Conservation (phyloP, 345 rosid species). For the Brassica juncea region DNA sequence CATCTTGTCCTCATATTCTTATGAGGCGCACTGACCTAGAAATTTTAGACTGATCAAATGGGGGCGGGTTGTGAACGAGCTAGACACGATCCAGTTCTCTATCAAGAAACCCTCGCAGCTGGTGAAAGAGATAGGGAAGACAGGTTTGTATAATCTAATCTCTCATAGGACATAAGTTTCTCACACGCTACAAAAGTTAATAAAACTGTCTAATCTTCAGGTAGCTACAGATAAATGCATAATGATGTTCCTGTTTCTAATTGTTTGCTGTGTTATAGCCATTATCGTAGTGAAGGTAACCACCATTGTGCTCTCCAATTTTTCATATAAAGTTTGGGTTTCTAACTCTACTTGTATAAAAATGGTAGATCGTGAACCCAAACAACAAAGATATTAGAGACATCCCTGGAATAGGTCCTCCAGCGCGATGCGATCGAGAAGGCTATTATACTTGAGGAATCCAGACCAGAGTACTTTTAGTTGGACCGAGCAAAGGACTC, state of each 20-base stretch:
- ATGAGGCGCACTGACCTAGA: not conserved
- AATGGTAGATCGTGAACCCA: too few species aligned
- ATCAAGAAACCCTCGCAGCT: slow-evolving; percentile 95
- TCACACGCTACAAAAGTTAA: not conserved
- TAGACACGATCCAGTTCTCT: slow-evolving; percentile 95
- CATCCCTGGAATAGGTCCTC: slow-evolving; percentile 42
- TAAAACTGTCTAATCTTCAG: slow-evolving; percentile 35
- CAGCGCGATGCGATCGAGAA: slow-evolving; percentile 67
- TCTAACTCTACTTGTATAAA: too few species aligned
- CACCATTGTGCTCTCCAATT: not conserved
- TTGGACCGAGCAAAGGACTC: not conserved
- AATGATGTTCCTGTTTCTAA: slow-evolving; percentile 86
- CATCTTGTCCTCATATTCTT: not conserved
- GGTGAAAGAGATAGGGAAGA: slow-evolving; percentile 92
- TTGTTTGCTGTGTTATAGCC: slow-evolving; percentile 88
- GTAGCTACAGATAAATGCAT: slow-evolving; percentile 96
- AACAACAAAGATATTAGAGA: too few species aligned
- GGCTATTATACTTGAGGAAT: slow-evolving; percentile 59
- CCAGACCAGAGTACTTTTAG: not conserved
- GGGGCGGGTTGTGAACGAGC: slow-evolving; percentile 80
- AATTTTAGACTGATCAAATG: slow-evolving; percentile 92
- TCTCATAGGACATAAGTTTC: not conserved
- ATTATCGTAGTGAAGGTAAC: slow-evolving; percentile 88
- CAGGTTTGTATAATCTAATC: slow-evolving; percentile 56
- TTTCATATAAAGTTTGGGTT: too few species aligned